Base-by-base conservation (phyloP, 1,139 yeast species). In the Pichia sp. region DNA sequence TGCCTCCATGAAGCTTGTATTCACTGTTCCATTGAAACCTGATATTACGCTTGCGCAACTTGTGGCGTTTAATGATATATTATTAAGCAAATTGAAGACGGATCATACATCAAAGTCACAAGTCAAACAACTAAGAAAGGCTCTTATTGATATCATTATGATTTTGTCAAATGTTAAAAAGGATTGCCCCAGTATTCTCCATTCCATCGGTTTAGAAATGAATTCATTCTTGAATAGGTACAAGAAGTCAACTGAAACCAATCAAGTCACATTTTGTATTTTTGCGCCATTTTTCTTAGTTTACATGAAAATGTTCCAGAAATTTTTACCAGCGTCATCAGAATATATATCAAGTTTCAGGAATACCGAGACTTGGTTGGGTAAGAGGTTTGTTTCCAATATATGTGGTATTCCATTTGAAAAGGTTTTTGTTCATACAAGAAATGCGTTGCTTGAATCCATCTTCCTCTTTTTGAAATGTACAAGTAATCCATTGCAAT, bases 401-500 rank as follows among this genome's bases (percentile, higher is more conserved):
- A 40, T 54, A n/a, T 59, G 62, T 32, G 35, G 37, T 3, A 15
- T 61, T 14, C 41, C 60, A 2, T 44, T 54, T 8, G 33, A 46
- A 19, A 44, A 47, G 9, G 45, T 61, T 8, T 47, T 47, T 28
- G 24, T 42, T 1, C 47, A 46, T 4, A 18, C 27, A 2, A 43
- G 44, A 15, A 53, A 44, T 14, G 39, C 38, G 9, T 42, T 51
- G 22, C 33, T 53, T 21, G 66, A 62, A 28, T 54, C 66, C 0
- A 42, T 59, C n/a, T 34, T 42, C 3, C 34, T 61, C 4, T 60
- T 61, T 39, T 15, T 52, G 7, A 34, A 28, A 0, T 40, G 57
- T 3, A 41, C 53, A 6, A 43, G 46, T 10, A 58, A 60, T 42
- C 60, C 64, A 1, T 62, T 63, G 62, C 43, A 47, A n/a, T 35